A percentile compares a stretch with the other conserved stretches of the same genome.
These are phyloP conservation scores for Diaporthe sp. DNA, from an alignment of 2,329 filamentous ascomycete genomes.

Conservation along the genomic window DNA sequence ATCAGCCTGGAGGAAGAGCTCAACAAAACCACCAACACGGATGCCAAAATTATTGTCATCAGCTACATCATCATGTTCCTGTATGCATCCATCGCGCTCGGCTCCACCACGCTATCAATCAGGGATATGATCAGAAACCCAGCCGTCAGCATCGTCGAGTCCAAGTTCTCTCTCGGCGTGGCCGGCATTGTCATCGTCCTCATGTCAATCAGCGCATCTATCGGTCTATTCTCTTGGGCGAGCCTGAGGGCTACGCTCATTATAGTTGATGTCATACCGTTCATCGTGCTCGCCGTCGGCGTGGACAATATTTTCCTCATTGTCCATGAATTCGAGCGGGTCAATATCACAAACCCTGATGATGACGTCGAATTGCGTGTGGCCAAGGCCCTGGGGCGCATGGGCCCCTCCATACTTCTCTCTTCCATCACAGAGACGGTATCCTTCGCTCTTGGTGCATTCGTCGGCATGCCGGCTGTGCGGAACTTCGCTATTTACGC, in stretches of 20 bases:
- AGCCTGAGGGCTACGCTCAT: constrained; percentile 96
- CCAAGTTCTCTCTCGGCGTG: constrained; percentile 95
- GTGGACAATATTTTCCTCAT: constrained; percentile 99
- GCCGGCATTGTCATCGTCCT: constrained; percentile 94
- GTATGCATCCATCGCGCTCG: constrained; percentile 92
- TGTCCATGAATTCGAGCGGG: constrained; percentile 96
- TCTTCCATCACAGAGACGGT: constrained; percentile 95
- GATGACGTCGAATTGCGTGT: constrained; percentile 88
- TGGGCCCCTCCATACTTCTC: constrained; percentile 95
- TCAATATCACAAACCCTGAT: constrained; percentile 92
- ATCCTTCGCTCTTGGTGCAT: constrained; percentile 90
- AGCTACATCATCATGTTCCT: constrained; percentile 99
- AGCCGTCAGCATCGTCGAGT: constrained; percentile 87
- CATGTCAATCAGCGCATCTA: constrained; percentile 96
- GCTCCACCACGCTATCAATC: constrained; percentile 84
- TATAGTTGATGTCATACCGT: constrained; percentile 98
- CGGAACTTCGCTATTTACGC: constrained; percentile 98
- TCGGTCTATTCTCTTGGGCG: constrained; percentile 91
- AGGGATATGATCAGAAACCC: constrained; percentile 85
- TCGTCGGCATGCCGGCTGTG: constrained; percentile 97
- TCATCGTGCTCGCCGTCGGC: constrained; percentile 94
- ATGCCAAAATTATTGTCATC: constrained; percentile 95
- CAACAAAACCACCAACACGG: constrained; percentile 98
- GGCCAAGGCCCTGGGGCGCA: constrained; percentile 88
- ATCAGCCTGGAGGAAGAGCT: constrained; percentile 94